Evolutionary conservation across 2,329 filamentous ascomycete genomes (phyloP), one percentile per base, ranked within the genome.

Genomic region (Penicillium olsonii): DNA sequence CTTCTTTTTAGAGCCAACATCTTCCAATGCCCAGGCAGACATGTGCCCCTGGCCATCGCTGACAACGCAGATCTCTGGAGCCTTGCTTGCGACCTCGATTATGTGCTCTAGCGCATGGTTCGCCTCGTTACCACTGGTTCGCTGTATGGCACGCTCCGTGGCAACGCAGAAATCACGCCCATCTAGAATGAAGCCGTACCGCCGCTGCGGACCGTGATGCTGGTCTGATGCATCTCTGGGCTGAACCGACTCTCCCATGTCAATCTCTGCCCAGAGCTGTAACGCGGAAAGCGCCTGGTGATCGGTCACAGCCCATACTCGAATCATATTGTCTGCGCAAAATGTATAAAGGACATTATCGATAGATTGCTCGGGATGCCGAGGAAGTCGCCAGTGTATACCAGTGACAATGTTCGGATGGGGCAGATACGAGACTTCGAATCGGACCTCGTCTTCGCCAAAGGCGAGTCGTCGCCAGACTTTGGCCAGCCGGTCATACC

Each of bases 1-100:
- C 57, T 82, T 83, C 26, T 79, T 76, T 63, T 86, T 90, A 60
- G 83, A 85, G 29, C 87, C 87, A 17, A 95, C 82, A 63, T 92
- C 92, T 68, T 97, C 92, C 48, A 99, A 74, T 0, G 90, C 92
- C 89, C 92, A 96, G 0, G 90, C 90, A 34, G 89, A 91, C 87
- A 97, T 90, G 57, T 86, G 85, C 1, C 92, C 92, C 40, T 80
- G 77, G n/a, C 86, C 85, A 69, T 97, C 90, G 40, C 96, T 77
- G 8, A 92, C 84, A 19, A 97, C 79, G 58, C 91, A 94, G 2
- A 99, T 83, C 66, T 99, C 94, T 0, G 92, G 90, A 48, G 82
- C 88, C 44, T 87, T 86, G 54, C 92, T 94, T 9, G 90, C 90
- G 59, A 96, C 81, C 58, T 91, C 87, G 37, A 95, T 87, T 5